Evolutionary conservation across 1,139 yeast genomes (phyloP), one percentile per base, ranked within the genome.

Genomic region (Candida smagusa): DNA sequence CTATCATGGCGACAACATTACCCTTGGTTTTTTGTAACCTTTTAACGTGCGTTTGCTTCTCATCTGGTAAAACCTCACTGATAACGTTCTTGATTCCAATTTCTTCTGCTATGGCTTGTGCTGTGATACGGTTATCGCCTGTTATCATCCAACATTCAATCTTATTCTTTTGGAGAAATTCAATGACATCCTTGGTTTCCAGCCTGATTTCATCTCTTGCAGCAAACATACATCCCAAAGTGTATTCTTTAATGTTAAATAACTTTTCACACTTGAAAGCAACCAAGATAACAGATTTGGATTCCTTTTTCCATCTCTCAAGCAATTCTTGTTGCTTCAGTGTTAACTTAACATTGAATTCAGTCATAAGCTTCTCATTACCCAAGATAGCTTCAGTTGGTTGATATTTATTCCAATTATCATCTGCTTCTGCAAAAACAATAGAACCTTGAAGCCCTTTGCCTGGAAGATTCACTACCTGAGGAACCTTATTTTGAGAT

Each of bases 31-130:
- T 56, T 49, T 81, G 84, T 16, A 85, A 65, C 65, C 71, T 64
- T 46, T 72, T 65, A 28, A 85, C 65, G 49, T 75, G 74, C 9
- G 67, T 72, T 19, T 86, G 83, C 56, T 85, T 85, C 41, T 81
- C 86, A 38, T 79, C 77, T 0, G 94, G 94, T 28, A 84, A 61
- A 6, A 85, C 92, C 34, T 80, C 87, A 19, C 89, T 82, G 32
- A 84, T 68, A n/a, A 85, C 81, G 39, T 77, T 68, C 2, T 65
- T 66, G 21, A 85, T 81, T 0, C 86, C 85, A 24, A 85, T 65
- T 48, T 81, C 84, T 6, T 54, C 50, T 0, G 85, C 94, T 24
- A 85, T 80, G 0, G 87, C 81, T 30, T 67, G 65, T 1, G 94
- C 94, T 0, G 94, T 84, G 11, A 69, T 53, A 33, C 56, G 65